A percentile compares a stretch with the other conserved stretches of the same genome.
Conservation (phyloP, 129 eudicot species). For the Oenanthe sinensis region DNA sequence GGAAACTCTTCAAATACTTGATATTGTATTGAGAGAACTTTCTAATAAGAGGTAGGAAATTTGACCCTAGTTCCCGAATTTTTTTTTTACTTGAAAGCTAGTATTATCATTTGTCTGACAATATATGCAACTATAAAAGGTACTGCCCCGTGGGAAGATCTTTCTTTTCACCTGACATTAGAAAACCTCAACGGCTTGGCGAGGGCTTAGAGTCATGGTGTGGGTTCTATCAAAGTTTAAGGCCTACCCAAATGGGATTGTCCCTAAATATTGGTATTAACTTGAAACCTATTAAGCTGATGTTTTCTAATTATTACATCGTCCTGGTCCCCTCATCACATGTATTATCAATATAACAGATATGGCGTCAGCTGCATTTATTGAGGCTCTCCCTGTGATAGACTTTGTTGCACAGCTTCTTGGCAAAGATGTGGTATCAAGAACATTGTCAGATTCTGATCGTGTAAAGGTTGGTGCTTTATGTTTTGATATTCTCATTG, state of each 20-base stretch:
- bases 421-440: constrained; percentile 62
- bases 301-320: neutral
- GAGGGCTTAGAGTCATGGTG: constrained; percentile 94
- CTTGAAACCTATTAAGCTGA: neutral
- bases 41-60: constrained; percentile 34
- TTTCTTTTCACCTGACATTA: constrained; percentile 65
- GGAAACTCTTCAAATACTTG: constrained; percentile 55
- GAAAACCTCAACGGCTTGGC: constrained; percentile 70
- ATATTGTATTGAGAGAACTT: constrained; percentile 61
- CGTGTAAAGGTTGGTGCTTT: constrained; percentile 44
- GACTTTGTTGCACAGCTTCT: constrained; percentile 80
- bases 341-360: constrained; percentile 21
- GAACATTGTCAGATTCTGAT: constrained; percentile 59
- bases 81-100: neutral
- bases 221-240: constrained; percentile 90
- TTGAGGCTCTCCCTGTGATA: constrained; percentile 91
- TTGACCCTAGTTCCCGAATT: neutral
- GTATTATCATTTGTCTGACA: constrained; percentile 1
- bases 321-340: neutral
- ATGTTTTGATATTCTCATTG: neutral
- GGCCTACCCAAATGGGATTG: constrained; percentile 95
- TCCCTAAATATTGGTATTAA: constrained; percentile 75
- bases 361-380: constrained; percentile 92
- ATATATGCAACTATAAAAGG: constrained; percentile 26
- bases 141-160: constrained; percentile 85